Percentiles rank a stretch among this genome's conserved stretches.
Evolutionary conservation across 306 rosid genomes (phyloP).

Genomic region (Dicorynia guianensis): DNA sequence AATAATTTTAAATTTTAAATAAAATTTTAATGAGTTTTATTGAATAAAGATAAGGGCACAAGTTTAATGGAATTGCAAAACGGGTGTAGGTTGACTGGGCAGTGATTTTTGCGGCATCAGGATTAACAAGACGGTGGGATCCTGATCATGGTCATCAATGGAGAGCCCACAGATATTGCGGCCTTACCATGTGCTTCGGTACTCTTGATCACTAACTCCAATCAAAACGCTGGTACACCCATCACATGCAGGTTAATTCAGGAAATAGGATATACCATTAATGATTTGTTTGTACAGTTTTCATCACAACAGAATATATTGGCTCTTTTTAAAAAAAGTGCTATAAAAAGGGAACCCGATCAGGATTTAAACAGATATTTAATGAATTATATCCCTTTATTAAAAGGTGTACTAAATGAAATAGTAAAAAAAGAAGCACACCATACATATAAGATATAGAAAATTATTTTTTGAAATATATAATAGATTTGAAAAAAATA

Average conservation of each 20-base stretch:
- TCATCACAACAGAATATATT: neutral
- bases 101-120: neutral
- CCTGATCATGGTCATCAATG: neutral
- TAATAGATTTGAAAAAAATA: no score
- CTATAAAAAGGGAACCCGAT: constrained; percentile 2
- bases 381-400: no score
- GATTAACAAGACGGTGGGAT: constrained; percentile 4
- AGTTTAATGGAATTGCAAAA: constrained; percentile 16
- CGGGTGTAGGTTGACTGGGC: neutral
- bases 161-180: constrained; percentile 12
- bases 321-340: neutral
- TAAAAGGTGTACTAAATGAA: no score
- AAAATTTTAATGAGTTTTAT: no score
- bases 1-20: no score
- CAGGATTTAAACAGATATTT: no score
- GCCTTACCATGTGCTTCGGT: constrained; percentile 39
- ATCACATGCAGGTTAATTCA: constrained; percentile 35
- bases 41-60: no score
- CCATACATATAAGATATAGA: no score
- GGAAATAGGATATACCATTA: neutral
- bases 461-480: no score
- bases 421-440: no score
- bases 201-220: constrained; percentile 32
- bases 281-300: neutral
- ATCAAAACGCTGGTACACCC: constrained; percentile 27